Conservation (phyloP, 148 eudicot genomes). For the Linanthus parryae region DNA sequence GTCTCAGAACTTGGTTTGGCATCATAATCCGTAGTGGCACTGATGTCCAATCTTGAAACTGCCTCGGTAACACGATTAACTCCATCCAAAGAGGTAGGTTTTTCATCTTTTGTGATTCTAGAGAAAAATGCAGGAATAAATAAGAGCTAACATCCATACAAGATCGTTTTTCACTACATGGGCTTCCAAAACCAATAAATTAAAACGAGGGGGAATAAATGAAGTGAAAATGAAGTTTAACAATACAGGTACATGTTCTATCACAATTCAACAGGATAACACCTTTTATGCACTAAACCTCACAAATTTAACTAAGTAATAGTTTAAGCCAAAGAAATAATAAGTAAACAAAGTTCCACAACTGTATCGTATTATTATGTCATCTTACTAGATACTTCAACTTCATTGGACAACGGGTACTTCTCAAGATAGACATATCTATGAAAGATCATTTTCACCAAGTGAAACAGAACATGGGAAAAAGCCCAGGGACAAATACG, state of each 20-base stretch:
- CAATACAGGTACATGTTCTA: background rate
- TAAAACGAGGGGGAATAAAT: background rate
- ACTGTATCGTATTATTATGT: too few species aligned
- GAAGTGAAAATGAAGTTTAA: background rate
- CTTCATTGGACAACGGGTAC: too few species aligned
- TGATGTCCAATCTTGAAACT: constrained; percentile 56
- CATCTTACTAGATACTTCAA: too few species aligned
- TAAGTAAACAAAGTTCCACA: background rate
- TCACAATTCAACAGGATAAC: background rate
- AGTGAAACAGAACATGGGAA: too few species aligned
- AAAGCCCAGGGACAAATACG: too few species aligned
- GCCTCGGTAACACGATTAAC: constrained; percentile 44
- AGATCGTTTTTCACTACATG: background rate
- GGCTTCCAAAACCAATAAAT: too few species aligned
- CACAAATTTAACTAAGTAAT: background rate
- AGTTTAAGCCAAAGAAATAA: background rate
- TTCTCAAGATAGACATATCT: too few species aligned
- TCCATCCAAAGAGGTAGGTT: constrained; percentile 29
- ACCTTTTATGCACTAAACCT: background rate
- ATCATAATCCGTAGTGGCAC: constrained; percentile 34
- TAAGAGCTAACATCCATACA: background rate
- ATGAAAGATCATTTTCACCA: too few species aligned
- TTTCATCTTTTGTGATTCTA: constrained; percentile 29
- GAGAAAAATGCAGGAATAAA: constrained; percentile 1
- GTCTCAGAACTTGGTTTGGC: constrained; percentile 22